These are phyloP conservation scores for Acephala macrosclerotiorum DNA, from an alignment of 2,329 filamentous ascomycete species.

Conservation along the genomic window DNA sequence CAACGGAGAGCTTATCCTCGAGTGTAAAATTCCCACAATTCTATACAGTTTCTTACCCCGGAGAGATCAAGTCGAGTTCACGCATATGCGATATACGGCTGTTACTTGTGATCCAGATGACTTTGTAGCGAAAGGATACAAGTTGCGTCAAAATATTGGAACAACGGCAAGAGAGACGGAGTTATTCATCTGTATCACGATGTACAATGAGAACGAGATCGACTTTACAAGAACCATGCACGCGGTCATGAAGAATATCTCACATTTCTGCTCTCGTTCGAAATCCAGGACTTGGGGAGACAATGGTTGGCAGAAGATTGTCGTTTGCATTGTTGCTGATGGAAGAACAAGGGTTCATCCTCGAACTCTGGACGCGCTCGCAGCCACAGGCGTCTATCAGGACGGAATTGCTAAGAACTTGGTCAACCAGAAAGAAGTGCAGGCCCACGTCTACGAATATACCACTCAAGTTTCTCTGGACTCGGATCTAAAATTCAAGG, in stretches of 20 bases:
- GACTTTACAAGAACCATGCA: conserved; percentile 98
- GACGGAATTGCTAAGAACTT: conserved; percentile 98
- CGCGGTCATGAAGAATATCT: conserved; percentile 97
- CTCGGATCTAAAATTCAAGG: conserved; percentile 96
- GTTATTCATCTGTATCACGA: conserved; percentile 94
- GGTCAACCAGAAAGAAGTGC: conserved; percentile 95
- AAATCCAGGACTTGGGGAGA: conserved; percentile 97
- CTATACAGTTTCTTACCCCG: conserved; percentile 95
- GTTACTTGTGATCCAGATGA: conserved; percentile 98
- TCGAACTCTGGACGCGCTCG: conserved; percentile 89
- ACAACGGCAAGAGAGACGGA: conserved; percentile 87
- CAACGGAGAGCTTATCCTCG: conserved; percentile 95
- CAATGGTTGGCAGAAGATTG: conserved; percentile 98
- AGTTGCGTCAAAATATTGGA: conserved; percentile 89
- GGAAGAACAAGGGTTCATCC: conserved; percentile 94
- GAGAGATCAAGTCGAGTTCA: conserved; percentile 94
- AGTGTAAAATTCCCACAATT: conserved; percentile 99
- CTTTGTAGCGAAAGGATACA: conserved; percentile 88
- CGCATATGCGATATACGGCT: conserved; percentile 97
- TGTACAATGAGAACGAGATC: conserved; percentile 99
- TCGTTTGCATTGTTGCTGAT: conserved; percentile 95
- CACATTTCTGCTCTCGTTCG: conserved; percentile 91
- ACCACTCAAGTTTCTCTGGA: conserved; percentile 98
- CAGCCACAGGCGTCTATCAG: conserved; percentile 97
- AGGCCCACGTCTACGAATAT: conserved; percentile 98